A percentile compares a stretch with the other conserved stretches of the same genome.
Evolutionary conservation across 1,139 yeast genomes (phyloP).

Genomic region (Tardiomyces blankii): DNA sequence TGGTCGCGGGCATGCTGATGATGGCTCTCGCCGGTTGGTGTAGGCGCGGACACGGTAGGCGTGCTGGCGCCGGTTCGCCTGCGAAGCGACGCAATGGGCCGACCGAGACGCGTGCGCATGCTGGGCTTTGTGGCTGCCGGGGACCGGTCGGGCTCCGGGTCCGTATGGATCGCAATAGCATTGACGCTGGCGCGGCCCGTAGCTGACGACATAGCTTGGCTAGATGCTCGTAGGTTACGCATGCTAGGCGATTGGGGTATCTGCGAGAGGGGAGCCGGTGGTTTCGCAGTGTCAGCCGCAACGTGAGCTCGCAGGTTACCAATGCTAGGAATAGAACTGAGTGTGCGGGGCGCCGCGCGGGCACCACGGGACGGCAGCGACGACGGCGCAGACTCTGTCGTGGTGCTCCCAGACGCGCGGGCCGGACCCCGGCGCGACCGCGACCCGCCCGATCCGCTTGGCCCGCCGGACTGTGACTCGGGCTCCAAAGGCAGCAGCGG

Average conservation of each 20-base stretch:
- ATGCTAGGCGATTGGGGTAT: not conserved
- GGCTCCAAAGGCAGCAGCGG: not conserved
- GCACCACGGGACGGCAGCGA: not conserved
- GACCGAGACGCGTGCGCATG: no score
- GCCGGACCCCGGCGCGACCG: not conserved
- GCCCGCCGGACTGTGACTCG: not conserved
- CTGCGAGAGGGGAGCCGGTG: not conserved
- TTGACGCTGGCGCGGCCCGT: not conserved
- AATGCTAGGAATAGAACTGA: not conserved
- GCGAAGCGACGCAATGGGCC: no score
- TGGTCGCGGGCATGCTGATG: no score
- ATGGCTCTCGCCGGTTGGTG: no score
- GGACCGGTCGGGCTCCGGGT: not conserved
- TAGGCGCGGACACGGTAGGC: no score
- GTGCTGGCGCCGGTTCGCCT: no score
- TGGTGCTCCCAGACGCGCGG: not conserved
- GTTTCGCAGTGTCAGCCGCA: not conserved
- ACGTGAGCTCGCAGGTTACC: not conserved
- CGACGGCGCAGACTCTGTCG: no score
- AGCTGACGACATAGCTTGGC: no score
- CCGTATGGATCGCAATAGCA: not conserved
- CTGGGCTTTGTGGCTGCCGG: no score
- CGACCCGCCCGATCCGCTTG: not conserved
- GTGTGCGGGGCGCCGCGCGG: not conserved
- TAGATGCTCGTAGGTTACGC: not conserved